Evolutionary conservation across 495 filamentous ascomycete species (phyloP), one percentile per base, ranked within the genome.

Genomic region (Coniosporium apollinis): DNA sequence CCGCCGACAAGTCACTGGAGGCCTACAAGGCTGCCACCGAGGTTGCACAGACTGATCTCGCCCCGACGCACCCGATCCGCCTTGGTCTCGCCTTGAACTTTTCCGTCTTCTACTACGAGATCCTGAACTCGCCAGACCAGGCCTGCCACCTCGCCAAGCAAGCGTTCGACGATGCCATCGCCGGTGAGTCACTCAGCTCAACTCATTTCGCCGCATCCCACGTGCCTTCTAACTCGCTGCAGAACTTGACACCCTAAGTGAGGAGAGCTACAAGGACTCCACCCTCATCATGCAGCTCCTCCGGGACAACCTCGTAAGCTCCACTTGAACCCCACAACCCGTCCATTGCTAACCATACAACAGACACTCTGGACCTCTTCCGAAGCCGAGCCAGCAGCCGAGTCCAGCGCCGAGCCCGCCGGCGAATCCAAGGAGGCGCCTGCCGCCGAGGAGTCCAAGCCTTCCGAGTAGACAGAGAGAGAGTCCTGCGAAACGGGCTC

Each of bases 251-350:
- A 96, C 89, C 52, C 67, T 97, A 38, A 92, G 82, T 60, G 89
- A 97, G 72, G 89, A 97, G 72, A 93, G 84, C 75, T 97, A 97
- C 79, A 96, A 96, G 74, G 89, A 97, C 67, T 94, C 87, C 28
- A 97, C 89, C 34, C 74, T 97, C 44, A 97, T 97, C 69, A 97
- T 97, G 89, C 89, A 97, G 66, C 79, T 97, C 42, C 76, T 97
- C 55, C 75, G 89, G 56, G 89, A 97, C 68, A 97, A 97, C 70
- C 60, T 97, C 62, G 89, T 96, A 76, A 52, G 83, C 10, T n/a
- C 19, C 14, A 22, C 9, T 3, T 10, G 17, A 20, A 6, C 1
- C 22, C 9, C 7, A 11, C 20, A 14, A 25, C 18, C 6, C 24
- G 22, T 3, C 16, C 11, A 21, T 13, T n/a, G 34, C 30, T 43